These are phyloP conservation scores for Ceratobasidium sp. DNA, from an alignment of 1,284 basidiomycete genomes.

Conservation along the genomic window DNA sequence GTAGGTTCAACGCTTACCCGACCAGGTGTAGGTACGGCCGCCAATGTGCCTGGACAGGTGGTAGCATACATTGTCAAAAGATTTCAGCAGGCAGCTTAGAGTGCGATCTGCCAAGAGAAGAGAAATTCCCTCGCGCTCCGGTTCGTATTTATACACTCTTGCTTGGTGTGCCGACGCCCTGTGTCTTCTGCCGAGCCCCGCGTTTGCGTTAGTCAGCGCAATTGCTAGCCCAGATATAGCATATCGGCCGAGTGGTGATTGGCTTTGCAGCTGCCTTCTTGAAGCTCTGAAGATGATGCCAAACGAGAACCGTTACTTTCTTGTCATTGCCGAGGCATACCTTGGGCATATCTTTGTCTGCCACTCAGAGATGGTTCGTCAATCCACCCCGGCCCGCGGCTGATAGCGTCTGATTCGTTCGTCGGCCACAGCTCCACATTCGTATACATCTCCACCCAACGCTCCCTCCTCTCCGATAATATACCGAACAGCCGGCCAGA, in stretches of 20 bases:
- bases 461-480: conserved; percentile 22
- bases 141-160: conserved; percentile 17
- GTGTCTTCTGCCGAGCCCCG: conserved; percentile 43
- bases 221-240: conserved; percentile 8
- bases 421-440: conserved; percentile 44
- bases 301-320: background rate
- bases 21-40: background rate
- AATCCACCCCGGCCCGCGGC: conserved; percentile 22
- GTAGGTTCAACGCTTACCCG: background rate
- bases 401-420: conserved; percentile 16
- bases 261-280: conserved; percentile 1
- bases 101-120: conserved; percentile 19
- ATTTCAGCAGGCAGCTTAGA: background rate
- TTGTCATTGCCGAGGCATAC: conserved; percentile 12
- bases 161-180: background rate
- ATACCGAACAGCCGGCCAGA: conserved; percentile 21
- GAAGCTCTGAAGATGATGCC: background rate
- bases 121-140: background rate
- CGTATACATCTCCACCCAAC: conserved; percentile 42
- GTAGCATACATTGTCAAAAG: too few relatives aligned
- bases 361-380: background rate
- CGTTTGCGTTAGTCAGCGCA: conserved; percentile 34
- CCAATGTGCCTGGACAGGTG: background rate
- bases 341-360: background rate
- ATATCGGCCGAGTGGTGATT: conserved; percentile 21